Evolutionary conservation across 2,329 filamentous ascomycete species (phyloP).

Genomic region (Lasiodiplodia sp.): DNA sequence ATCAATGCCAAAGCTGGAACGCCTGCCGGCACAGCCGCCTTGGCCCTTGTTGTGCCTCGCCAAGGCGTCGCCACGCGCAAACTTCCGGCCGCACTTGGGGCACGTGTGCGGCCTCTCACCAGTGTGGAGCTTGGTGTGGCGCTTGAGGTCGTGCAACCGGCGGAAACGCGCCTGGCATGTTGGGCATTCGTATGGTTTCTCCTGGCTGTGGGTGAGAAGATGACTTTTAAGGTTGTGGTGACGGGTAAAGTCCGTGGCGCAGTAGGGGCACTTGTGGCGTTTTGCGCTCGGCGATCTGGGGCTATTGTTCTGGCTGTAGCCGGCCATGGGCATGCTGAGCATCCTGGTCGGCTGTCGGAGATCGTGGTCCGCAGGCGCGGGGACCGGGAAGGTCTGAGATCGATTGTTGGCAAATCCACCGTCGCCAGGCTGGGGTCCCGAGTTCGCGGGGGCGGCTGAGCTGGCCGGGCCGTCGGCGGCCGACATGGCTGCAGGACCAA

Average conservation of each 20-base stretch:
- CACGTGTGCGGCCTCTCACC: conserved; percentile 96
- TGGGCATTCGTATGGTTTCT: conserved; percentile 94
- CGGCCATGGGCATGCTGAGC: conserved; percentile 65
- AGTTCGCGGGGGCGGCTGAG: conserved; percentile 13
- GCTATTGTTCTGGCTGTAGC: conserved; percentile 61
- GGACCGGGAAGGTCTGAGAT: conserved; percentile 70
- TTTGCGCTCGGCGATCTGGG: conserved; percentile 79
- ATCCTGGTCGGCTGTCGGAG: conserved; percentile 62
- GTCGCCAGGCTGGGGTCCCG: conserved; percentile 38
- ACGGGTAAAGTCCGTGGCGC: conserved; percentile 93
- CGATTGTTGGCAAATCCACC: conserved; percentile 54
- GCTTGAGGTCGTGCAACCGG: conserved; percentile 91
- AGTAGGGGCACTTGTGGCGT: conserved; percentile 96
- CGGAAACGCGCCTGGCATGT: conserved; percentile 94
- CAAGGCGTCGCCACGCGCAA: conserved; percentile 92
- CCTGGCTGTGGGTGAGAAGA: conserved; percentile 95
- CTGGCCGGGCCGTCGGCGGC: conserved; percentile 48
- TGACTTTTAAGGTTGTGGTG: conserved; percentile 99
- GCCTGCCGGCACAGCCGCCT: conserved; percentile 90
- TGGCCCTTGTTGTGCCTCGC: conserved; percentile 95
- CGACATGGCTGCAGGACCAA: conserved; percentile 54
- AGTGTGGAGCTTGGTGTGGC: conserved; percentile 95
- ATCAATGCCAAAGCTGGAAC: conserved; percentile 83
- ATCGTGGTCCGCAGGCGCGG: conserved; percentile 56
- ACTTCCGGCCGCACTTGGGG: conserved; percentile 91